Base-by-base conservation (phyloP, 1,139 yeast species). In the Sugiyamaella grinbergsii region DNA sequence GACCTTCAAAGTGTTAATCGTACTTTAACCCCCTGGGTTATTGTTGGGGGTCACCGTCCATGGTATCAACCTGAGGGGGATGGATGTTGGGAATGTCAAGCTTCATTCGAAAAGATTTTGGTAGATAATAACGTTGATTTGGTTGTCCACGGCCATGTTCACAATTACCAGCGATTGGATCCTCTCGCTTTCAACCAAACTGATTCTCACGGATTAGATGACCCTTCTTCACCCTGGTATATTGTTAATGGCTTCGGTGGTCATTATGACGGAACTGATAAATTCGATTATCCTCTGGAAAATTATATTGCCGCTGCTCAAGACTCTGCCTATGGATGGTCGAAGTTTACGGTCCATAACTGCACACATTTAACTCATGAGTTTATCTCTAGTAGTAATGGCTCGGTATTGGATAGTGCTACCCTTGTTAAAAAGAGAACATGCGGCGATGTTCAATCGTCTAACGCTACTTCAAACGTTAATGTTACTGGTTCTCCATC, bases 281-380 rank as follows among this genome's bases (percentile, higher is more conserved):
- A 37, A 16, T 36, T 52, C 4, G 51, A 18, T n/a, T 31, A 7
- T 28, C 54, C 55, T 13, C 36, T 52, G 19, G 23, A 23, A 13
- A 43, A 44, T 48, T 52, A 33, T 32, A 45, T 20, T 13, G 53
- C 52, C 16, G 40, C 29, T 20, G 53, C 47, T n/a, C 52, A 58
- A 20, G 62, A 60, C 47, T 38, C 45, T 16, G 54, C 58, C 2
- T 63, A 60, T 42, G 67, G 67, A 2, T 66, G 70, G 57, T 72
- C 76, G 47, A 71, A 63, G 50, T 62, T 69, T 48, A 65, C 67
- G 47, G 77, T 80, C 78, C 83, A 79, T 59, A 75, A 78, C 54
- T 74, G 75, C 47, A 79, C 70, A 18, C 67, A 58, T 71, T 69
- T 54, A 74, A 76, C 47, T 68, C 75, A 47, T 73, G 73, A 51